A percentile compares a stretch with the other conserved stretches of the same genome.
These are phyloP conservation scores for Suillus americanus DNA, from an alignment of 768 basidiomycete genomes.

Conservation along the genomic window DNA sequence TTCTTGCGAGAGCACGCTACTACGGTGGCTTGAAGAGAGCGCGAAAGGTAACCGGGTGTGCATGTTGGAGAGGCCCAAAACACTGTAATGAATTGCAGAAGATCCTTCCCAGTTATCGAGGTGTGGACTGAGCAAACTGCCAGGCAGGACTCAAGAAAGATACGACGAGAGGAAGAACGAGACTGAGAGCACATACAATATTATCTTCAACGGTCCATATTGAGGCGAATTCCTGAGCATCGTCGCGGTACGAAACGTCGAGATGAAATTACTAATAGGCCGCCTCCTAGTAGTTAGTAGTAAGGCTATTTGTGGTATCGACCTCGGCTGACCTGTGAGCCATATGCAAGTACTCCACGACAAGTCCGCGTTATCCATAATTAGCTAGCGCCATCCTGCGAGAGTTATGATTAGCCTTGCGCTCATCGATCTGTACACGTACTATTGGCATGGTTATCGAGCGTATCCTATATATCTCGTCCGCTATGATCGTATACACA, in stretches of 20 bases:
- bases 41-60: slow-evolving; percentile 20
- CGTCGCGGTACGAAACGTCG: not conserved
- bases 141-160: slow-evolving; percentile 9
- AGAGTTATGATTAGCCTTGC: not conserved
- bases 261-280: not conserved
- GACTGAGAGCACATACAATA: slow-evolving; percentile 10
- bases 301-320: not conserved
- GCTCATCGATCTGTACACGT: not conserved
- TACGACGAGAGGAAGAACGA: slow-evolving; percentile 15
- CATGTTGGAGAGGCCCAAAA: slow-evolving; percentile 35
- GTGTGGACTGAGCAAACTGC: slow-evolving; percentile 37
- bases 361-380: not conserved
- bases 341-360: not conserved
- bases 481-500: not conserved
- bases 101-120: slow-evolving; percentile 35
- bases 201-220: not conserved
- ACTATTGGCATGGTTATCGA: not conserved
- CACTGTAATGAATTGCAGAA: slow-evolving; percentile 33
- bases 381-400: not conserved
- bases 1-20: slow-evolving; percentile 13
- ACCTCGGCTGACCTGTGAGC: not conserved
- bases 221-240: not conserved
- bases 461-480: not conserved
- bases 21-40: slow-evolving; percentile 17
- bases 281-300: not conserved